These are phyloP conservation scores for Zychaea mexicana DNA, from an alignment of 371 early-diverging fungal genomes.

Conservation along the genomic window DNA sequence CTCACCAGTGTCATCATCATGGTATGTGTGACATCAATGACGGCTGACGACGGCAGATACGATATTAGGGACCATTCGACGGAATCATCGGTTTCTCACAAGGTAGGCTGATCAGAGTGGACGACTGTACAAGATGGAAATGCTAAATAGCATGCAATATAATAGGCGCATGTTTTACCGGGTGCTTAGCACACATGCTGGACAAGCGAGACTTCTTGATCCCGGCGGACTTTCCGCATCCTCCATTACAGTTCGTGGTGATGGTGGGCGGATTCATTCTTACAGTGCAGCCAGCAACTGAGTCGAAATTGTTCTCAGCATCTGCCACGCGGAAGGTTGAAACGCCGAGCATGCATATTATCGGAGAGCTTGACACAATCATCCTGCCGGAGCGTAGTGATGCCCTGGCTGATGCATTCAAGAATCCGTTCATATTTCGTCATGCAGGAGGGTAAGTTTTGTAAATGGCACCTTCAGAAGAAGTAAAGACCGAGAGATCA, in stretches of 20 bases:
- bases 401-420: conserved; percentile 40
- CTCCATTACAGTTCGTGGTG: conserved; percentile 63
- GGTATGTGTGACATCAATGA: background rate
- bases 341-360: conserved; percentile 70
- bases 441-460: conserved; percentile 61
- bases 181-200: conserved; percentile 54
- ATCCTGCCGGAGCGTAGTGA: conserved; percentile 49
- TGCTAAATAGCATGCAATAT: background rate
- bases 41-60: too few species aligned
- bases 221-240: conserved; percentile 40
- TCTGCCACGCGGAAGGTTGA: conserved; percentile 26
- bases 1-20: background rate
- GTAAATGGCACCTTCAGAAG: too few species aligned
- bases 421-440: conserved; percentile 29
- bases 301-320: conserved; percentile 29
- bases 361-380: conserved; percentile 61
- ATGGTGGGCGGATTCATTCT: conserved; percentile 63
- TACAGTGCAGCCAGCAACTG: conserved; percentile 26
- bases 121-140: background rate
- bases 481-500: too few species aligned
- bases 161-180: conserved; percentile 63
- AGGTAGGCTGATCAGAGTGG: conserved; percentile 22
- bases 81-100: conserved; percentile 81
- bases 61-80: conserved; percentile 65
- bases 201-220: conserved; percentile 23